Evolutionary conservation across 805 yeast genomes (phyloP).

Genomic region (Komagataella mondaviorum): DNA sequence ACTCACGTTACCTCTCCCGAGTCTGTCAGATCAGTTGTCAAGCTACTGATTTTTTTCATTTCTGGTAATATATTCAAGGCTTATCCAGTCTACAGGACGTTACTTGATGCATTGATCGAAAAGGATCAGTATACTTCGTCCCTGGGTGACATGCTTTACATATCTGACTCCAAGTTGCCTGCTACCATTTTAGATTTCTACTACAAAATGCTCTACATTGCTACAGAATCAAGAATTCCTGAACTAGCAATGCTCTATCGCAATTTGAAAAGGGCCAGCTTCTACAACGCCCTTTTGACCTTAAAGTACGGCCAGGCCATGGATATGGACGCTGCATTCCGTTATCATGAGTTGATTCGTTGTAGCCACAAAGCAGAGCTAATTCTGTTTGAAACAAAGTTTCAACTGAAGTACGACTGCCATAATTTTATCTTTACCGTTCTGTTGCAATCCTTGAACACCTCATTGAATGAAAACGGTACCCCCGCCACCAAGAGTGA

Average conservation of each 20-base stretch:
- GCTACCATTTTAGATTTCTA: background rate
- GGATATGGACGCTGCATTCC: background rate
- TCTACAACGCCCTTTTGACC: background rate
- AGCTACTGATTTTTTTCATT: background rate
- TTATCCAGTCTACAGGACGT: background rate
- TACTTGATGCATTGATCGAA: background rate
- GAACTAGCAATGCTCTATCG: background rate
- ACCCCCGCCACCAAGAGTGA: slow-evolving; percentile 28
- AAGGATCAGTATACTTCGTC: background rate
- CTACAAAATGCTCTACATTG: background rate
- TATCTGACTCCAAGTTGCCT: background rate
- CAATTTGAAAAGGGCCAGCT: background rate
- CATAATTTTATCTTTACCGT: slow-evolving; percentile 27
- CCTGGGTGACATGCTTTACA: background rate
- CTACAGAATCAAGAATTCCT: background rate
- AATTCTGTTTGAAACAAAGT: slow-evolving; percentile 3
- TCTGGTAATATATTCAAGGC: background rate
- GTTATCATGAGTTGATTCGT: background rate
- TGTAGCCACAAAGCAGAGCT: background rate
- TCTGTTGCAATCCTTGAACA: slow-evolving; percentile 23
- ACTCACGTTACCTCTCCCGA: background rate
- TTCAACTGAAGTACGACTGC: slow-evolving; percentile 23
- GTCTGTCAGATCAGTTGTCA: background rate
- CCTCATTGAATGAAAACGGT: slow-evolving; percentile 26
- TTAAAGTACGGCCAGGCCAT: background rate